Base-by-base conservation (phyloP, 2,329 filamentous ascomycete species). In the Acrocalymma vagum region DNA sequence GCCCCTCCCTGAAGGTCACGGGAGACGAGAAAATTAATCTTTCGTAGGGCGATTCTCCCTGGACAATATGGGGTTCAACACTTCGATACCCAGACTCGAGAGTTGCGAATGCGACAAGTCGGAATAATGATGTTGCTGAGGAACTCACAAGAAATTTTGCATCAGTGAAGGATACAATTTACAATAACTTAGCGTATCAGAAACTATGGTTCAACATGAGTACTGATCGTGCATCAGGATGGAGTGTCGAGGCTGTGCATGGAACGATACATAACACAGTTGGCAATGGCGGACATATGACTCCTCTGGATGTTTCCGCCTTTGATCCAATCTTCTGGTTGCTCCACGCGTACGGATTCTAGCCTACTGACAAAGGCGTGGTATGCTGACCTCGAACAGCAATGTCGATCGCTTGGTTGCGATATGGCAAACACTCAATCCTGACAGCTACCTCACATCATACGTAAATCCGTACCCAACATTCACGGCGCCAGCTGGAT, bases 321-420 rank as follows among this genome's bases (percentile, higher is more conserved):
- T 95, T 90, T 62, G 90, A 95, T 60, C 89, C 89, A 0, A 72
- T 89, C 9, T 92, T 93, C 69, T 88, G 86, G 70, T 71, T 93
- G 7, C 88, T 93, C 58, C 89, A 93, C 58, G 53, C 66, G 67
- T 72, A 45, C 47, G 67, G 62, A 10, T 6, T 13, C n/a, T 8
- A 21, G 21, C 16, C 10, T 11, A n/a, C n/a, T 6, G 9, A 13
- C 20, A 8, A 29, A 13, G 17, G 15, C 8, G 10, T 5, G 5
- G 14, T 25, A 40, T 8, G 32, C 16, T 45, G 15, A 23, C 10
- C 3, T 11, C 14, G 8, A n/a, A 11, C 24, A 74, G 77, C 51
- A 91, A 88, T 67, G 80, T 90, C 6, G 90, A 95, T 60, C 82
- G 90, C 3, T 69, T 88, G 18, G 82, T 90, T 48, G 82, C 88